Evolutionary conservation across 179 eudicot genomes (phyloP), one percentile per base, ranked within the genome.

Genomic region (Spinacia oleracea): DNA sequence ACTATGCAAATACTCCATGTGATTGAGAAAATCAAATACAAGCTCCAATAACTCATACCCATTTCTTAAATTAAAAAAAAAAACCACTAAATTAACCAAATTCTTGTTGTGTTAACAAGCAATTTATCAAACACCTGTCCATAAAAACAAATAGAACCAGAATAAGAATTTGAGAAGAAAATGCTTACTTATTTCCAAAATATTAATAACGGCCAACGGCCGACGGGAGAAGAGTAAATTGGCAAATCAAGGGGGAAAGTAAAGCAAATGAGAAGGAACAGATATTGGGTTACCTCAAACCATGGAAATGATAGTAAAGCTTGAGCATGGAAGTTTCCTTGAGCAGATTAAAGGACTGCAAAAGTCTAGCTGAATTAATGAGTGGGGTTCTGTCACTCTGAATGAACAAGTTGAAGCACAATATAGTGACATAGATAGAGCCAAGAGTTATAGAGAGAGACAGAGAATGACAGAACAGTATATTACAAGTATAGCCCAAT

Each of bases 1-100:
- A 69, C 25, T 73, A 84, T 79, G 80, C 80, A 88, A 72, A 85
- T 89, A 71, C 81, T 68, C 89, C 86, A 90, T 70, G 82, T 74
- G 16, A 88, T 73, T 46, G 75, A 81, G 62, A 87, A 2, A 21
- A 84, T 50, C 40, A 90, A 56, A 67, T 79, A 81, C 81, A 86
- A 79, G 45, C 88, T 85, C 72, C 68, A 51, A 67, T 48, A 72
- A 46, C 70, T 40, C 46, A 75, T 59, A 53, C 78, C 83, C 86
- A 83, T 86, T 76, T 66, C 25, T 6, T 6, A 29, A 43, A 59
- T 14, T 29, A 18, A 34, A 29, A 43, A 59, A n/a, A 20, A 18
- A 34, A 58, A 55, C 70, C 43, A 21, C 29, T 68, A 70, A 58
- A 25, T 7, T 11, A 40, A 18, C 46, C 70, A 74, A 72, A 53